Evolutionary conservation across 306 rosid species (phyloP).

Genomic region (Cajanus cajan): DNA sequence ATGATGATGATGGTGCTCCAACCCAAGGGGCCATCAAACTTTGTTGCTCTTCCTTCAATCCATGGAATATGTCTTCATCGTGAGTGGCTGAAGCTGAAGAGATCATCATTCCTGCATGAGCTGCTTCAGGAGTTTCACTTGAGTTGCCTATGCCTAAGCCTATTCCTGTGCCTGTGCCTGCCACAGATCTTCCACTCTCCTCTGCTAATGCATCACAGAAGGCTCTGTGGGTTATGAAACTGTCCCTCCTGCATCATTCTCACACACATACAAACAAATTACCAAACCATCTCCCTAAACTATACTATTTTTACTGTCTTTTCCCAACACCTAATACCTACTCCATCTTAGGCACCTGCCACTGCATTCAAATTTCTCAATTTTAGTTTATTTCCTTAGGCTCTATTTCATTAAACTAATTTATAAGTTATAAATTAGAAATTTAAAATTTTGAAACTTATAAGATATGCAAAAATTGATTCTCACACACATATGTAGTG

Average conservation of each 20-base stretch:
- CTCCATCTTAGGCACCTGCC: conserved; percentile 1
- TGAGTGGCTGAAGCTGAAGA: not conserved
- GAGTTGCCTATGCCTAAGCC: not conserved
- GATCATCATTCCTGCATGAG: not conserved
- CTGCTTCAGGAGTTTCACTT: not conserved
- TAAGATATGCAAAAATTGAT: no score
- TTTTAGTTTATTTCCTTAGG: no score
- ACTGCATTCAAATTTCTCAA: conserved; percentile 19
- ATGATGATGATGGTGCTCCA: conserved; percentile 29
- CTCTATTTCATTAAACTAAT: no score
- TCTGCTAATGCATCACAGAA: conserved; percentile 95
- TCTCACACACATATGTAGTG: no score
- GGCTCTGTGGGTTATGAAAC: conserved; percentile 98
- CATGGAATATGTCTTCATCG: not conserved
- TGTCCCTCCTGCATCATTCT: conserved; percentile 69
- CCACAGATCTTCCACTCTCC: conserved; percentile 67
- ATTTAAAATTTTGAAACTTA: no score
- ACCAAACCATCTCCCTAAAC: conserved; percentile 27
- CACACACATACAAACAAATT: conserved; percentile 27
- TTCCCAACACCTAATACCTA: not conserved
- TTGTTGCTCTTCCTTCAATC: conserved; percentile 52
- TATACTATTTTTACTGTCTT: conserved; percentile 26
- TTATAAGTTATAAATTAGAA: no score
- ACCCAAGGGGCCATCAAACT: conserved; percentile 66
- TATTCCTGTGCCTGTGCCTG: not conserved